These are phyloP conservation scores for Durusdinium trenchii DNA, from an alignment of 73 alveolate species.

Conservation along the genomic window DNA sequence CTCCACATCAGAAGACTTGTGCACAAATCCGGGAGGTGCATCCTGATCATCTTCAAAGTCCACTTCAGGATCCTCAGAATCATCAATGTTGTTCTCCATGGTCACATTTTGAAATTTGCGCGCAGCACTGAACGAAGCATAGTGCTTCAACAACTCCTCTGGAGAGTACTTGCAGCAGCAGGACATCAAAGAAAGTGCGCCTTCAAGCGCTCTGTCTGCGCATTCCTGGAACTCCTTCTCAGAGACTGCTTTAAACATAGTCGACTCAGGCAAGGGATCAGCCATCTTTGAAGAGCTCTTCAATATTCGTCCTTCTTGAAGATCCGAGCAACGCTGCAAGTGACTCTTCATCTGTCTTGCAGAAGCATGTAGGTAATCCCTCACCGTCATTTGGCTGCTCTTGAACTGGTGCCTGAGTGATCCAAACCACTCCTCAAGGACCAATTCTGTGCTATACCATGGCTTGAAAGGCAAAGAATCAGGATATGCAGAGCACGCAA, in stretches of 20 bases:
- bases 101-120: background rate
- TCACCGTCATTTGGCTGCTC: background rate
- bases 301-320: background rate
- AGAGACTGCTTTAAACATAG: background rate
- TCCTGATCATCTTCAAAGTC: background rate
- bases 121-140: background rate
- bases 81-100: background rate
- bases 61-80: background rate
- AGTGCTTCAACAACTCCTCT: background rate
- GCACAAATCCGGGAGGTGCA: background rate
- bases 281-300: no score
- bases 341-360: background rate
- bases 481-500: background rate
- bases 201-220: background rate
- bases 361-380: background rate
- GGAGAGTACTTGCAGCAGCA: background rate
- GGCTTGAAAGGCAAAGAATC: background rate
- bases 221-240: background rate
- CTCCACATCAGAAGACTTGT: background rate
- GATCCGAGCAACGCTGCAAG: background rate
- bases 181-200: background rate
- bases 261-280: background rate
- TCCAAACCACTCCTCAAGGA: background rate
- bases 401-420: background rate
- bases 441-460: background rate